Base-by-base conservation (phyloP, 805 yeast species). In the Candida manassasensis region DNA sequence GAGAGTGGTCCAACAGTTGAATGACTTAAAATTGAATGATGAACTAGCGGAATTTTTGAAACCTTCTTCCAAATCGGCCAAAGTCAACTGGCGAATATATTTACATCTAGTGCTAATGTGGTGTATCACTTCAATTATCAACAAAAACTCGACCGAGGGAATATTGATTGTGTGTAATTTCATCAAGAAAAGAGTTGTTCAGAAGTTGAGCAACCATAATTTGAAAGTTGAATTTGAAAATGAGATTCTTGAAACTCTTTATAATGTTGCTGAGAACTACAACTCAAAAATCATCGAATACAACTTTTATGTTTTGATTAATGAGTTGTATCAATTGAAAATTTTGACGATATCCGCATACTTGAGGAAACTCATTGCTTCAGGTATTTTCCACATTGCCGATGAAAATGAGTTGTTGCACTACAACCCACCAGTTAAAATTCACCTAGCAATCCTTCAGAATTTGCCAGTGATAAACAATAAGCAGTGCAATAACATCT, bases 301-400 rank as follows among this genome's bases (percentile, higher is more conserved):
- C 6, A 48, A 47, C 10, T 55, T 74, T 19, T 62, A 69, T 42
- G 63, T 70, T n/a, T 55, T 79, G 21, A 63, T 81, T 12, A 66
- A 69, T 36, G 80, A 75, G 51, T 54, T 80, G 3, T 67, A 69
- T 32, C 71, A 68, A 27, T 45, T 68, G 36, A 71, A 71, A 30
- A 54, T 82, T 16, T 67, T 83, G 16, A 57, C 75, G 2, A 64
- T 79, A 11, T 77, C 83, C 1, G 71, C 83, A 1, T 90, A 90
- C 49, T 67, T 89, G 38, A 66, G 97, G 48, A 77, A 80, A 45
- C 62, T 89, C 24, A 88, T 90, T 29, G 86, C 96, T 7, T 79
- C 93, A 1, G 98, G 97, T 4, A 67, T 87, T 1, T 75, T 89
- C 30, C 86, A 84, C 55, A 56, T 77, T 9, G 42, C 42, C 7